Conservation (phyloP, 805 yeast species). For the Metschnikowia shivogae region DNA sequence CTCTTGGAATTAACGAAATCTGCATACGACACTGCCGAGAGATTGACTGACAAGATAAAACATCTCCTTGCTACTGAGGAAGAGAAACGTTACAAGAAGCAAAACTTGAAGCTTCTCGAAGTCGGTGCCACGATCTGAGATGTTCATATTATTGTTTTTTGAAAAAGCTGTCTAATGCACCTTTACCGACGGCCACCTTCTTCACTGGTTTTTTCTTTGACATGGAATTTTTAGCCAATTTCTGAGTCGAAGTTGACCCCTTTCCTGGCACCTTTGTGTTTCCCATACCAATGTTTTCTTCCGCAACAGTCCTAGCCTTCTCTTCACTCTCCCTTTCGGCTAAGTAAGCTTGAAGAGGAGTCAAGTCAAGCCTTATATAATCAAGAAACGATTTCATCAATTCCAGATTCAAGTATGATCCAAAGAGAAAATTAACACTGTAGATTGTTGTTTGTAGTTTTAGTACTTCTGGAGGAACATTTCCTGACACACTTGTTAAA, state of each 20-base stretch:
- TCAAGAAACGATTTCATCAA: slow-evolving; percentile 23
- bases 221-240: slow-evolving; percentile 20
- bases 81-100: slow-evolving; percentile 37
- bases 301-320: slow-evolving; percentile 24
- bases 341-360: slow-evolving; percentile 18
- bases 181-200: slow-evolving; percentile 53
- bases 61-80: slow-evolving; percentile 53
- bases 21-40: slow-evolving; percentile 62
- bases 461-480: slow-evolving; percentile 34
- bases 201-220: slow-evolving; percentile 24
- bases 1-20: slow-evolving; percentile 64
- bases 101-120: slow-evolving; percentile 31
- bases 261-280: not conserved
- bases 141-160: slow-evolving; percentile 30
- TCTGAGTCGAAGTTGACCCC: slow-evolving; percentile 14
- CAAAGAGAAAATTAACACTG: slow-evolving; percentile 46
- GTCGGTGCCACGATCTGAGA: slow-evolving; percentile 31
- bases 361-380: slow-evolving; percentile 19
- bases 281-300: slow-evolving; percentile 22
- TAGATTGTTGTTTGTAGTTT: slow-evolving; percentile 33
- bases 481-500: slow-evolving; percentile 18
- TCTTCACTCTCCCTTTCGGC: slow-evolving; percentile 15
- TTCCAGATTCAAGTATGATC: slow-evolving; percentile 34
- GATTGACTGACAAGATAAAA: slow-evolving; percentile 61
- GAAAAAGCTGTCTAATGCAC: slow-evolving; percentile 69